A percentile compares a stretch with the other conserved stretches of the same genome.
Evolutionary conservation across 2,329 filamentous ascomycete genomes (phyloP).

Genomic region (Colletotrichum sp.): DNA sequence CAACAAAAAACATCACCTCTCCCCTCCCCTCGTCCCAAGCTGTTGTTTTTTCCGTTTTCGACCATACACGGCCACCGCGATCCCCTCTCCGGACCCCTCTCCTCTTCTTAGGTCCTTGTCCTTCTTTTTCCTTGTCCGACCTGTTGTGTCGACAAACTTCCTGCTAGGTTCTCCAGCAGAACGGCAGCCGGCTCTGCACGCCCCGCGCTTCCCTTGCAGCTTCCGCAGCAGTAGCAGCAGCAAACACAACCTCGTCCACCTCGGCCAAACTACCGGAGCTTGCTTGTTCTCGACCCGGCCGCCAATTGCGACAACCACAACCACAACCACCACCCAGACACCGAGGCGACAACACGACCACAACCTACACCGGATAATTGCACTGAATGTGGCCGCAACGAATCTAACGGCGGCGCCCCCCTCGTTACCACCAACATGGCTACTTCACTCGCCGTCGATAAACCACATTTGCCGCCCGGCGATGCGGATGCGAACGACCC

Average conservation of each 20-base stretch:
- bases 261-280: background rate
- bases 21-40: background rate
- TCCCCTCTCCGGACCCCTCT: background rate
- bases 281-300: background rate
- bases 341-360: background rate
- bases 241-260: background rate
- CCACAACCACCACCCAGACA: background rate
- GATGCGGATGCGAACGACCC: slow-evolving; percentile 55
- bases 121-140: background rate
- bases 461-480: slow-evolving; percentile 42
- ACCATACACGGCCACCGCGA: background rate
- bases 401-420: slow-evolving; percentile 16
- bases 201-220: slow-evolving; percentile 8
- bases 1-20: slow-evolving; percentile 19
- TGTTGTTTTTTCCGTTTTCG: background rate
- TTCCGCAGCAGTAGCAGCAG: background rate
- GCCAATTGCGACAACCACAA: background rate
- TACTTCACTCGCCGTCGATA: slow-evolving; percentile 47
- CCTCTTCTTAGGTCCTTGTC: background rate
- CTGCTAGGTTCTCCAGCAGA: background rate
- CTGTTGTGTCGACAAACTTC: slow-evolving; percentile 1
- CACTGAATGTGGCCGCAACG: slow-evolving; percentile 19
- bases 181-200: slow-evolving; percentile 21
- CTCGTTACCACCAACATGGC: slow-evolving; percentile 39
- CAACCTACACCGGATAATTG: background rate